A percentile compares a stretch with the other conserved stretches of the same genome.
phyloP scores from a whole-genome alignment of 768 basidiomycete species.

The Leucosporidium creatinivorum region DNA sequence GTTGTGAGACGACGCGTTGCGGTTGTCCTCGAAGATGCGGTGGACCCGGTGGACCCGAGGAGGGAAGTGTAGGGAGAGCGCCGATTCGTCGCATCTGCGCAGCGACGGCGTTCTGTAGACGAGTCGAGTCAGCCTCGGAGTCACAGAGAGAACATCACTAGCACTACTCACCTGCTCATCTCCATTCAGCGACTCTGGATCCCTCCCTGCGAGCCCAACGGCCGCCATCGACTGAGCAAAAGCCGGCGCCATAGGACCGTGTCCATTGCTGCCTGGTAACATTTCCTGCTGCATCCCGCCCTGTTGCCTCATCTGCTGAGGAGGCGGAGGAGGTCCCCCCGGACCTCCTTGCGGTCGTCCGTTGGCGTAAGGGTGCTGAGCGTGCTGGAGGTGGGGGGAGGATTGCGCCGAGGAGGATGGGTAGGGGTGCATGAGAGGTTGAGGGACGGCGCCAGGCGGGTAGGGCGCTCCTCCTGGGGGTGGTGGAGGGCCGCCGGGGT shows the following conservation, averaged over 20 bases:
- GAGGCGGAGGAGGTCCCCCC: neutral
- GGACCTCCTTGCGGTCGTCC: constrained; percentile 1
- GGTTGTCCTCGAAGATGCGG: constrained; percentile 12
- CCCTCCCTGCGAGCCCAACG: constrained; percentile 21
- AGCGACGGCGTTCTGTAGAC: constrained; percentile 10
- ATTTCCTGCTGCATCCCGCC: neutral
- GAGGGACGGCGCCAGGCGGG: constrained; percentile 1
- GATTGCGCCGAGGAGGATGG: constrained; percentile 12
- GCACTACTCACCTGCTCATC: constrained; percentile 28
- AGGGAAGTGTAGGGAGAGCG: constrained; percentile 9
- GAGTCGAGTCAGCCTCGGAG: neutral
- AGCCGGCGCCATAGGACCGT: too few relatives aligned
- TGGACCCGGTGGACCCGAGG: neutral
- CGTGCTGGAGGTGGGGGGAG: constrained; percentile 22
- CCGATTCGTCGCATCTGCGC: constrained; percentile 27
- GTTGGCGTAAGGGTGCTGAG: constrained; percentile 22
- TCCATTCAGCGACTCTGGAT: constrained; percentile 14
- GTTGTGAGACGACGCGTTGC: constrained; percentile 15
- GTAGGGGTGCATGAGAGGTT: constrained; percentile 11
- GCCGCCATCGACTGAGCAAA: constrained; percentile 17
- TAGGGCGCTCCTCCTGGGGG: neutral
- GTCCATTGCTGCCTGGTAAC: neutral
- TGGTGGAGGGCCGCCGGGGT: neutral
- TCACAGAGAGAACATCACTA: neutral
- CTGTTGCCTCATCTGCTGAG: neutral